Evolutionary conservation across 441 rosid genomes (phyloP).

Genomic region (Pelargonium fulgidum): DNA sequence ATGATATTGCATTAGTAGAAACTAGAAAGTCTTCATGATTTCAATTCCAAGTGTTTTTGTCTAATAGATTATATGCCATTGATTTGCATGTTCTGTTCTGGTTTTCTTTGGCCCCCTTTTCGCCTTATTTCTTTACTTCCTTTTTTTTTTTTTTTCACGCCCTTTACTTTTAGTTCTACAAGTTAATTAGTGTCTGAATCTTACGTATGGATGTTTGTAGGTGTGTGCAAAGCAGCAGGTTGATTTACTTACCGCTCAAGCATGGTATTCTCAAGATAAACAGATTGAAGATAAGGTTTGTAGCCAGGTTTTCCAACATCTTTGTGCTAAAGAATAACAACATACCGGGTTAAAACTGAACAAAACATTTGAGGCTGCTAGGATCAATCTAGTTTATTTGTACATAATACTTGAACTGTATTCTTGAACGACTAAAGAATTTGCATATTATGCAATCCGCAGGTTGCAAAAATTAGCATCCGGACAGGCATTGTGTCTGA

Average conservation of each 20-base stretch:
- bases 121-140: not conserved
- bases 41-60: not conserved
- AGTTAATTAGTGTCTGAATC: not conserved
- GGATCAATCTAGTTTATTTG: not conserved
- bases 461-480: constrained; percentile 65
- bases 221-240: constrained; percentile 64
- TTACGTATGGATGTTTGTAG: constrained; percentile 26
- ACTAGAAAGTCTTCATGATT: not conserved
- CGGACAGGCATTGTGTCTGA: constrained; percentile 58
- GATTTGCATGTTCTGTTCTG: not conserved
- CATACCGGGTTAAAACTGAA: not conserved
- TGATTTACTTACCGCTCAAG: constrained; percentile 72
- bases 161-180: not conserved
- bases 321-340: constrained; percentile 1
- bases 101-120: constrained; percentile 1
- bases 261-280: constrained; percentile 77
- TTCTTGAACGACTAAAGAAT: not conserved
- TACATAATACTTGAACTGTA: not conserved
- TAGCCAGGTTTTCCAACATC: constrained; percentile 1
- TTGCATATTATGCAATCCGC: constrained; percentile 19
- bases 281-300: constrained; percentile 69
- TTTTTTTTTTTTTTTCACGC: constrained; percentile 5
- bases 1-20: not conserved
- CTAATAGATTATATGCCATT: not conserved
- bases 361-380: not conserved